Conservation (phyloP, 495 filamentous ascomycete genomes). For the Penicillium arizonense region DNA sequence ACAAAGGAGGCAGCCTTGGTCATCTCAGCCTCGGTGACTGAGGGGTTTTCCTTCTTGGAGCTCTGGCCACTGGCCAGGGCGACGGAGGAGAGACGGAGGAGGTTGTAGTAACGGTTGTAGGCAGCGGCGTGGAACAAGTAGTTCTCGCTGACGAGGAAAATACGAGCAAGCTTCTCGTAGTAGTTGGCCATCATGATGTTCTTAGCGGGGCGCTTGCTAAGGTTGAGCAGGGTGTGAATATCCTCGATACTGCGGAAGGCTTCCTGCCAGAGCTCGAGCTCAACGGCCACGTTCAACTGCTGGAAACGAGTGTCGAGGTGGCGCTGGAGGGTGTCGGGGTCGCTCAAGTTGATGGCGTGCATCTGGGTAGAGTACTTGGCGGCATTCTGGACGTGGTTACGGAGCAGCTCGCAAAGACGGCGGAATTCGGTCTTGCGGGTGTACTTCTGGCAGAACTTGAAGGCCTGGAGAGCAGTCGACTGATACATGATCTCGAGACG, state of each 20-base stretch:
- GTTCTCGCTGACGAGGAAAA: slow-evolving; percentile 98
- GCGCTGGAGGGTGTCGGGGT: slow-evolving; percentile 93
- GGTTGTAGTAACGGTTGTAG: slow-evolving; percentile 95
- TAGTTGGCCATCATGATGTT: slow-evolving; percentile 99
- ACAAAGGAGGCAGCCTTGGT: slow-evolving; percentile 90
- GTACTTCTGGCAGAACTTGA: slow-evolving; percentile 98
- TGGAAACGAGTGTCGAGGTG: slow-evolving; percentile 98
- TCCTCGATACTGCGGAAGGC: slow-evolving; percentile 98
- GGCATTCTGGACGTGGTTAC: slow-evolving; percentile 98
- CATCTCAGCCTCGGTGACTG: slow-evolving; percentile 83
- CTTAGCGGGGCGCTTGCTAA: slow-evolving; percentile 99
- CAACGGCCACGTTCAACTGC: slow-evolving; percentile 96
- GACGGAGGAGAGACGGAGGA: slow-evolving; percentile 86
- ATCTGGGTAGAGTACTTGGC: slow-evolving; percentile 99
- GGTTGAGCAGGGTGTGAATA: slow-evolving; percentile 95
- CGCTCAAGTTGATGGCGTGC: slow-evolving; percentile 98
- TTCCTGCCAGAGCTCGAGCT: slow-evolving; percentile 98
- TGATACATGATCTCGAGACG: slow-evolving; percentile 97
- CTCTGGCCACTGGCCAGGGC: slow-evolving; percentile 80
- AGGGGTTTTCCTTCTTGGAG: slow-evolving; percentile 90
- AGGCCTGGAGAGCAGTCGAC: slow-evolving; percentile 94
- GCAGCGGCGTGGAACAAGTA: slow-evolving; percentile 98
- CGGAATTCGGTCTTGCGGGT: slow-evolving; percentile 99
- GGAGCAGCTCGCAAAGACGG: slow-evolving; percentile 92
- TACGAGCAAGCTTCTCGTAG: slow-evolving; percentile 97